A percentile compares a stretch with the other conserved stretches of the same genome.
phyloP scores from a whole-genome alignment of 2,329 filamentous ascomycete species.

The Cucurbitaria berberidis region DNA sequence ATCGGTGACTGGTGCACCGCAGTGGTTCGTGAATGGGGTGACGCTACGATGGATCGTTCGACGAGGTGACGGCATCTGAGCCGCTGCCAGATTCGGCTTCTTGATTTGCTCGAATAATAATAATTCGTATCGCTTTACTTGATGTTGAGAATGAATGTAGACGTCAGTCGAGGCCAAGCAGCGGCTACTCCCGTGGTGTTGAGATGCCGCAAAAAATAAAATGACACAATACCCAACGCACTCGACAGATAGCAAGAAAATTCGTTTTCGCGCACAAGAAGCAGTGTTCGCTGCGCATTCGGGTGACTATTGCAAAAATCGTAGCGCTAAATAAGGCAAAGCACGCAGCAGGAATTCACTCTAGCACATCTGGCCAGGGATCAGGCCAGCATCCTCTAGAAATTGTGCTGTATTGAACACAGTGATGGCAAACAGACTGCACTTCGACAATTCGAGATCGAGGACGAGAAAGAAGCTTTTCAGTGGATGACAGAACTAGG shows the following conservation, averaged over 20 bases:
- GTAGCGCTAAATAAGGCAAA: neutral
- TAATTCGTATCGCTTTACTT: neutral
- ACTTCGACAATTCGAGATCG: no score
- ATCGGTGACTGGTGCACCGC: neutral
- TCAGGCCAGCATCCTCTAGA: no score
- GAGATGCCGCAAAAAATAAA: neutral
- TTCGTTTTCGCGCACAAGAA: neutral
- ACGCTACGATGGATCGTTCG: neutral
- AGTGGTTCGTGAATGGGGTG: slow-evolving; percentile 3
- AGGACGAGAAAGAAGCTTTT: no score
- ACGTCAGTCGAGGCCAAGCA: neutral
- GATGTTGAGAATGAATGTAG: neutral
- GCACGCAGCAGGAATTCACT: no score
- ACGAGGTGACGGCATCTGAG: neutral
- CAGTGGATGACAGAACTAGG: no score
- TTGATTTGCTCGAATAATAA: neutral
- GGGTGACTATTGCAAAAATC: neutral
- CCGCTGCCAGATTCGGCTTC: neutral
- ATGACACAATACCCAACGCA: neutral
- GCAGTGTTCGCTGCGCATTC: neutral
- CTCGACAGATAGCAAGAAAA: neutral
- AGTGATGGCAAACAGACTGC: no score
- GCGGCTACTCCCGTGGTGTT: neutral
- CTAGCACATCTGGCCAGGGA: neutral
- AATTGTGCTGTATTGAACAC: no score